Evolutionary conservation across 2,329 filamentous ascomycete species (phyloP).

Genomic region (Fusarium heterosporum): DNA sequence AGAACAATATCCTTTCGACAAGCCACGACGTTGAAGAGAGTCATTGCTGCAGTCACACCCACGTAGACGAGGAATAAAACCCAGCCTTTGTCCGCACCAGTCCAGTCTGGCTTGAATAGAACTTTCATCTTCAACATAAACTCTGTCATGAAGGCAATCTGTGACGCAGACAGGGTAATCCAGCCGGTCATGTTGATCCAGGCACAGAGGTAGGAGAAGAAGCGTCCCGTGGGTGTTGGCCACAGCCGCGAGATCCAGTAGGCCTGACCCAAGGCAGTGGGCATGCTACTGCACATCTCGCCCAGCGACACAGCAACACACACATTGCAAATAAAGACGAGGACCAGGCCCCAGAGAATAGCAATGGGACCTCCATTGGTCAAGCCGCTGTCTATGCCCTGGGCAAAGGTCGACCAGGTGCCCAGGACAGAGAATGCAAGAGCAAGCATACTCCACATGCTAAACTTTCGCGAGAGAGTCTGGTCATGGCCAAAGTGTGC

Average conservation of each 20-base stretch:
- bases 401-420: constrained; percentile 69
- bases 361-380: constrained; percentile 65
- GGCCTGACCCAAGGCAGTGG: constrained; percentile 69
- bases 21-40: constrained; percentile 62
- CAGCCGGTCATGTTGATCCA: constrained; percentile 72
- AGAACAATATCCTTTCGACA: constrained; percentile 58
- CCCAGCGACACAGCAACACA: constrained; percentile 67
- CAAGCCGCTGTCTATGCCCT: constrained; percentile 60
- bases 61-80: constrained; percentile 67
- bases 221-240: constrained; percentile 58
- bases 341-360: constrained; percentile 66
- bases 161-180: constrained; percentile 67
- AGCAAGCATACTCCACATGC: constrained; percentile 66
- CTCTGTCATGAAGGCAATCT: constrained; percentile 68
- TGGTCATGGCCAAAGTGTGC: constrained; percentile 57
- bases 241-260: constrained; percentile 62
- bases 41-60: constrained; percentile 61
- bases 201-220: constrained; percentile 67
- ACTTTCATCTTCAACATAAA: constrained; percentile 68
- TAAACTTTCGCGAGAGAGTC: constrained; percentile 60
- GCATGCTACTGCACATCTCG: constrained; percentile 69
- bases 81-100: constrained; percentile 60
- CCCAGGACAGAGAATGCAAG: constrained; percentile 68
- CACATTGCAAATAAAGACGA: constrained; percentile 65
- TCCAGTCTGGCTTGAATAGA: constrained; percentile 63